These are phyloP conservation scores for Tuber indicum DNA, from an alignment of 495 filamentous ascomycete species.

Conservation along the genomic window DNA sequence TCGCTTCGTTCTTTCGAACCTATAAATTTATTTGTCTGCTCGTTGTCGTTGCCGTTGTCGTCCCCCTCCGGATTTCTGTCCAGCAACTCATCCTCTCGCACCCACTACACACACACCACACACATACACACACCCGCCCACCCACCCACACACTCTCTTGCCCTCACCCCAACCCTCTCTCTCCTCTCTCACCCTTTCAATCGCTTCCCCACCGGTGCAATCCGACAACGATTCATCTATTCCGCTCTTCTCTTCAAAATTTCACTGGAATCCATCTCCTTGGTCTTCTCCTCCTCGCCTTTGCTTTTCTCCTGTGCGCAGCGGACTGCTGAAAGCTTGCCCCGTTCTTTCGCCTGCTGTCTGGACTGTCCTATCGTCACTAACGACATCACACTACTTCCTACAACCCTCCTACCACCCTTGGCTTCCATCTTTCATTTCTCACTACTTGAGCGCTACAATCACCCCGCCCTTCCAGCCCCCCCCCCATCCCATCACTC, in stretches of 20 bases:
- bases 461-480: constrained; percentile 5
- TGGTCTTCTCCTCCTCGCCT: constrained; percentile 24
- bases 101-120: background rate
- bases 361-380: constrained; percentile 18
- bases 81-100: background rate
- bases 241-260: background rate
- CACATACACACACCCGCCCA: constrained; percentile 41
- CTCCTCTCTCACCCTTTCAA: constrained; percentile 8
- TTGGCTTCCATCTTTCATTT: constrained; percentile 39
- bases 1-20: background rate
- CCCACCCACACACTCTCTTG: constrained; percentile 41
- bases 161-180: constrained; percentile 32
- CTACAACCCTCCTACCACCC: constrained; percentile 12
- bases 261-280: constrained; percentile 10
- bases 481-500: constrained; percentile 12
- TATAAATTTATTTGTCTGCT: background rate
- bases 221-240: constrained; percentile 16
- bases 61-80: constrained; percentile 3
- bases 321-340: constrained; percentile 37
- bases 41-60: constrained; percentile 3
- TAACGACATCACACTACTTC: constrained; percentile 19
- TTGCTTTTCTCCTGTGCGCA: constrained; percentile 23
- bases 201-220: constrained; percentile 10
- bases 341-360: constrained; percentile 41
- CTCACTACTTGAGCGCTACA: constrained; percentile 26